These are phyloP conservation scores for Rutstroemia sp. DNA, from an alignment of 2,329 filamentous ascomycete genomes.

Conservation along the genomic window DNA sequence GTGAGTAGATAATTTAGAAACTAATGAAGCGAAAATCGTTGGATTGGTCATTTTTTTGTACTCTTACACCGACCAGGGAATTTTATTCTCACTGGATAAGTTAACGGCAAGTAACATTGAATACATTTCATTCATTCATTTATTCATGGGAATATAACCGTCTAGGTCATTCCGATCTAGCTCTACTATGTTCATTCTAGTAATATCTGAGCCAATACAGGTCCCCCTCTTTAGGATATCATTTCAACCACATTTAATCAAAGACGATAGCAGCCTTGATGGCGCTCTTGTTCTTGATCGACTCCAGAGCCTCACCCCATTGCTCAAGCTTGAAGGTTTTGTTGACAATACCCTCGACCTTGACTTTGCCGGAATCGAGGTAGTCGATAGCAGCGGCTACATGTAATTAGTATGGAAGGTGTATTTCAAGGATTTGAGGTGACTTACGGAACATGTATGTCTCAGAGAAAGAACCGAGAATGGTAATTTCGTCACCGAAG, in stretches of 20 bases:
- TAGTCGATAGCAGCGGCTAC: constrained; percentile 48
- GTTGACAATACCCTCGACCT: constrained; percentile 62
- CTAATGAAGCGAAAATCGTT: too few species aligned
- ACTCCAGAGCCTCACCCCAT: constrained; percentile 62
- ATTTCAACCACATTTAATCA: constrained; percentile 34
- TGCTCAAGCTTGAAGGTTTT: constrained; percentile 68
- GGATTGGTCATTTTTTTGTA: too few species aligned
- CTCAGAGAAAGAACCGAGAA: constrained; percentile 66
- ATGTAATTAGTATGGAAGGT: constrained; percentile 24
- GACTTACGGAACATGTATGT: constrained; percentile 60
- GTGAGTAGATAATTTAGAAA: neutral
- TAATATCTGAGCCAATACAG: neutral
- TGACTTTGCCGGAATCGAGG: constrained; percentile 52
- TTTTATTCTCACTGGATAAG: too few species aligned
- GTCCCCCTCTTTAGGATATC: neutral
- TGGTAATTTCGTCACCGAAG: constrained; percentile 60
- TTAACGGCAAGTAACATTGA: too few species aligned
- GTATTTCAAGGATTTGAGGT: neutral
- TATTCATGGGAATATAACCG: neutral
- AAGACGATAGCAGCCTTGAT: constrained; percentile 71
- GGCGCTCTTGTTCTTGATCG: constrained; percentile 62
- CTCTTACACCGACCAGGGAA: too few species aligned
- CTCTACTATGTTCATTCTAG: neutral
- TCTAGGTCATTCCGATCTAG: neutral
- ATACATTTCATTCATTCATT: neutral